These are phyloP conservation scores for Ophiostoma montium DNA, from an alignment of 2,329 filamentous ascomycete genomes.

Conservation along the genomic window DNA sequence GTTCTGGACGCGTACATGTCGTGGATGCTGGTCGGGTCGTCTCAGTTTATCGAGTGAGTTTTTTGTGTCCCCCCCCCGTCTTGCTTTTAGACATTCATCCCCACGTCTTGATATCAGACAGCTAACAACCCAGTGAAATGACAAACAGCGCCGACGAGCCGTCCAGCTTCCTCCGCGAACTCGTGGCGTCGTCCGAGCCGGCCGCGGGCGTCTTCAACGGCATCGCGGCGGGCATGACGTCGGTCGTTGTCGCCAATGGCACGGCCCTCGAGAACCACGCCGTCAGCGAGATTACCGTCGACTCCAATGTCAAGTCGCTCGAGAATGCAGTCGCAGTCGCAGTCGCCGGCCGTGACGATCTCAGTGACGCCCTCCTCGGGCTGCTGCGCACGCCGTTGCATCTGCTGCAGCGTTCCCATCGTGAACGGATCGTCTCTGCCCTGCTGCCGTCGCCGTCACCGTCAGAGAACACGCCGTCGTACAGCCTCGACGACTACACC, in stretches of 20 bases:
- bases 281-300: slow-evolving; percentile 1
- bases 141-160: slow-evolving; percentile 4
- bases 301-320: slow-evolving; percentile 6
- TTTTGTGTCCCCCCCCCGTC: too few relatives aligned
- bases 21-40: slow-evolving; percentile 12
- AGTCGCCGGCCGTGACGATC: background rate
- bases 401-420: slow-evolving; percentile 26
- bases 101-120: too few relatives aligned
- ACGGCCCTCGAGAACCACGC: slow-evolving; percentile 3
- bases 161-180: slow-evolving; percentile 1
- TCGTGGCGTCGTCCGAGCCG: slow-evolving; percentile 2
- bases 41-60: slow-evolving; percentile 10
- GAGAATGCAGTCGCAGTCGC: background rate
- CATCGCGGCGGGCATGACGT: background rate
- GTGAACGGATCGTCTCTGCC: slow-evolving; percentile 28
- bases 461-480: slow-evolving; percentile 10
- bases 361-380: slow-evolving; percentile 1
- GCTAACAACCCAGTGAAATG: too few relatives aligned
- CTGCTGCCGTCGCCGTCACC: slow-evolving; percentile 18
- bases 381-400: slow-evolving; percentile 25
- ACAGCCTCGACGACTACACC: slow-evolving; percentile 17
- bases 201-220: background rate
- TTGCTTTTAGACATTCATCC: too few relatives aligned
- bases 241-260: background rate
- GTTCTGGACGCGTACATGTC: slow-evolving; percentile 6